Evolutionary conservation across 352 stramenopile genomes (phyloP), one percentile per base, ranked within the genome.

Genomic region (Saprolegnia parasitica): DNA sequence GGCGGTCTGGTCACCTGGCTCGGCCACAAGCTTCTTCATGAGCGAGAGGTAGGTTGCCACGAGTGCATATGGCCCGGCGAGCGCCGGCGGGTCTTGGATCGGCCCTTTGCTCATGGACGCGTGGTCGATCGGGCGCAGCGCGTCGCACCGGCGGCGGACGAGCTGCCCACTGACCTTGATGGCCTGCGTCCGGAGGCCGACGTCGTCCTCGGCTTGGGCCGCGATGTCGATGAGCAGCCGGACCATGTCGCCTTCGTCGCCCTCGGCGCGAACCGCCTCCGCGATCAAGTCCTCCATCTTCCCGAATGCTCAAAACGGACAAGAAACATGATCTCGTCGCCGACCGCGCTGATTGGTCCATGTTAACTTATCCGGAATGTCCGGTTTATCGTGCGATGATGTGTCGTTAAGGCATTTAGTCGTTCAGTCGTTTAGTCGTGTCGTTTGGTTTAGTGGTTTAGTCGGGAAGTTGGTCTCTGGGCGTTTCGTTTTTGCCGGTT

Each of bases 221-320:
- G 35, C 39, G 58, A 67, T 67, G 40, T 67, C 58, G 54, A 67
- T 67, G 21, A 67, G 49, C 5, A 67, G 58, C 13, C 58, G 58
- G 37, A 67, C 58, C 58, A 67, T 67, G 21, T 67, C 58, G 20
- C 58, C 58, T 39, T 67, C 58, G 32, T 55, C 50, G n/a, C 58
- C 58, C 18, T 67, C 54, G 58, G 42, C 40, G 21, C 39, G 49
- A 16, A 67, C 9, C 20, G 58, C 58, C 32, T 67, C 58, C 18
- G 49, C 58, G 40, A 67, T 40, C 40, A 67, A 23, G 21, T 40
- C 37, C 49, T 67, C 58, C 58, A 67, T 67, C 58, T 49, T 4
- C 39, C 42, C 42, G 42, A 49, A 15, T 49, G 42, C 11, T 49
- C 13, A 49, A 49, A 49, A 49, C 42, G 11, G 42, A 49, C 42